phyloP scores from a whole-genome alignment of 2,329 filamentous ascomycete species.

The Periconia sp. region DNA sequence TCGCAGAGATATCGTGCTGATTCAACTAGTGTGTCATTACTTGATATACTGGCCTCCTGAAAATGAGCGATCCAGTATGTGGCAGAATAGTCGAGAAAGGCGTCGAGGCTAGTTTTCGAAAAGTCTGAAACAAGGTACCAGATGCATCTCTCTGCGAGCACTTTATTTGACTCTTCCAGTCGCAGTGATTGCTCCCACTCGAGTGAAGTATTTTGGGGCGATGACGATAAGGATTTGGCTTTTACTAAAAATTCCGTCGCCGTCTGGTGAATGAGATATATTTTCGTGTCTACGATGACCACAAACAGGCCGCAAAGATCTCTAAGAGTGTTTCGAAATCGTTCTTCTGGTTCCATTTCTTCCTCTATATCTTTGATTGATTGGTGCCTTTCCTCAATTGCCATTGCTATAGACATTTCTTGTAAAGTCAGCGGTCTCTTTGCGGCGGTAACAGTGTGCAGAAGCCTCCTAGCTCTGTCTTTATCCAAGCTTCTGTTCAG shows the following conservation, averaged over 20 bases:
- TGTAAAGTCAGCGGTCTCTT: slow-evolving; percentile 8
- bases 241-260: slow-evolving; percentile 13
- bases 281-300: slow-evolving; percentile 2
- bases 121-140: no score
- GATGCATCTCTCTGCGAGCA: no score
- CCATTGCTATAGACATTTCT: slow-evolving; percentile 17
- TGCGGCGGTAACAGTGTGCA: slow-evolving; percentile 14
- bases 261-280: slow-evolving; percentile 15
- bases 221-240: no score
- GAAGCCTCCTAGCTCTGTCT: slow-evolving; percentile 26
- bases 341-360: slow-evolving; percentile 2
- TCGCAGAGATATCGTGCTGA: no score
- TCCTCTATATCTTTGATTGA: background rate
- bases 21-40: no score
- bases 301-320: slow-evolving; percentile 12
- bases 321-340: slow-evolving; percentile 5
- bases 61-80: no score
- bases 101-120: no score
- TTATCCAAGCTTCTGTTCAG: slow-evolving; percentile 33
- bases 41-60: no score
- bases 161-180: no score
- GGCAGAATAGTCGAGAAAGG: no score
- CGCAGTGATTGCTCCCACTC: no score
- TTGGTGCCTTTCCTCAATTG: slow-evolving; percentile 8
- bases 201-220: no score